Base-by-base conservation (phyloP, 148 eudicot genomes). In the Rhododendron ovatum region DNA sequence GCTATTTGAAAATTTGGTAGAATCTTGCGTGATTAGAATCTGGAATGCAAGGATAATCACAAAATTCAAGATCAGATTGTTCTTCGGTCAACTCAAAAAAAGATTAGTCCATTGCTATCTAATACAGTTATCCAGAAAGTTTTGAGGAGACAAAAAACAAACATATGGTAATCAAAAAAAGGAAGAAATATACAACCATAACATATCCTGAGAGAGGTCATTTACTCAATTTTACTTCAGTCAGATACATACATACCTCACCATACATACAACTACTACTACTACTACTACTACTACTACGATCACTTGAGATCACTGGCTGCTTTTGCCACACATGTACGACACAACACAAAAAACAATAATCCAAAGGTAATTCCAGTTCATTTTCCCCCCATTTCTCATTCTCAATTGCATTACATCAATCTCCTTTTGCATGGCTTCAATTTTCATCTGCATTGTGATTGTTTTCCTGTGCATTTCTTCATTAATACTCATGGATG, bases 11-110 rank as follows among this genome's bases (percentile, higher is more conserved):
- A 24, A 7, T 63, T 63, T 63, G 69, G 69, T 22, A 63, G 69
- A 63, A 63, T 63, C 50, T 37, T 41, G n/a, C 22, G 6, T 78
- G 24, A 78, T n/a, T 78, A 33, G 11, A n/a, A n/a, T 33, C 22
- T 57, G 26, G 48, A 63, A 33, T 48, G 35, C 15, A 55, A 53
- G 59, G 53, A 77, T 80, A 48, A 65, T 78, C 50, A 84, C 20
- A 78, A 63, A 47, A 22, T 63, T 63, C 65, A 87, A 47, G 69
- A 83, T 43, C 18, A 78, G 55, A 78, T 78, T 30, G 57, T 14
- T 55, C 1, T 1, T 1, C 20, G 17, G 17, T 50, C 79, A 50
- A 74, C 30, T 45, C 22, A 17, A 24, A 30, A 84, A 73, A 17
- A 69, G 43, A 73, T 7, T 2, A 33, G 33, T 33, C 63, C 67